These are phyloP conservation scores for Talaromyces sp. DNA, from an alignment of 2,329 filamentous ascomycete genomes.

Conservation along the genomic window DNA sequence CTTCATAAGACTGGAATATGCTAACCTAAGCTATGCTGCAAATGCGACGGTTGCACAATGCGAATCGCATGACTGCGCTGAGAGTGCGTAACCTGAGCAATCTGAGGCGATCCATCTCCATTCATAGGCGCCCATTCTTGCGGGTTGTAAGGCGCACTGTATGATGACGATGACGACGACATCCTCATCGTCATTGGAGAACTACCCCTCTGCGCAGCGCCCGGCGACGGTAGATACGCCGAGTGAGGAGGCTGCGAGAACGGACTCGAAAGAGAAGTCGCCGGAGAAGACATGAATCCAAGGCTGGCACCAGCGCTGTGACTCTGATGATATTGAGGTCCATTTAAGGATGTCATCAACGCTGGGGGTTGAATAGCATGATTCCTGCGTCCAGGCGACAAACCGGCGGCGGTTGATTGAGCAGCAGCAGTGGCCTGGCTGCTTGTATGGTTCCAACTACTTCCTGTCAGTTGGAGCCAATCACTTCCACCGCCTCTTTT, in stretches of 20 bases:
- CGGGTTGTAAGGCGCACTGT: slow-evolving; percentile 48
- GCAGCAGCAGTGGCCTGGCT: slow-evolving; percentile 9
- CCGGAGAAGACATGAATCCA: slow-evolving; percentile 39
- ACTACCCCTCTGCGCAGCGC: slow-evolving; percentile 33
- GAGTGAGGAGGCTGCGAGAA: slow-evolving; percentile 39
- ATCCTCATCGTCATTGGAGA: slow-evolving; percentile 45
- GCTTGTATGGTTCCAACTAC: slow-evolving; percentile 17
- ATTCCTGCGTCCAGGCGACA: slow-evolving; percentile 40
- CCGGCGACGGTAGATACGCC: slow-evolving; percentile 37
- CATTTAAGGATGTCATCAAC: slow-evolving; percentile 40
- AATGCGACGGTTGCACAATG: slow-evolving; percentile 26
- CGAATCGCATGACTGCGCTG: slow-evolving; percentile 30
- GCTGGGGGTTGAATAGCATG: slow-evolving; percentile 42
- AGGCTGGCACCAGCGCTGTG: slow-evolving; percentile 28
- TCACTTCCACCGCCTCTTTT: slow-evolving; percentile 3
- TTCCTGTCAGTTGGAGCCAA: slow-evolving; percentile 6
- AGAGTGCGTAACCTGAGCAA: slow-evolving; percentile 28
- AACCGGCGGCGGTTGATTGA: slow-evolving; percentile 25
- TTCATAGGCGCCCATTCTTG: slow-evolving; percentile 47
- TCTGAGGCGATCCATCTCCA: slow-evolving; percentile 26
- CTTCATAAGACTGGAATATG: not conserved
- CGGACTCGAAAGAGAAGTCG: slow-evolving; percentile 44
- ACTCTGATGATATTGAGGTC: slow-evolving; percentile 34
- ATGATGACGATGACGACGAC: slow-evolving; percentile 28
- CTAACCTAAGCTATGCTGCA: slow-evolving; percentile 33